phyloP scores from a whole-genome alignment of 2,329 filamentous ascomycete species.

The Monilinia aucupariae region DNA sequence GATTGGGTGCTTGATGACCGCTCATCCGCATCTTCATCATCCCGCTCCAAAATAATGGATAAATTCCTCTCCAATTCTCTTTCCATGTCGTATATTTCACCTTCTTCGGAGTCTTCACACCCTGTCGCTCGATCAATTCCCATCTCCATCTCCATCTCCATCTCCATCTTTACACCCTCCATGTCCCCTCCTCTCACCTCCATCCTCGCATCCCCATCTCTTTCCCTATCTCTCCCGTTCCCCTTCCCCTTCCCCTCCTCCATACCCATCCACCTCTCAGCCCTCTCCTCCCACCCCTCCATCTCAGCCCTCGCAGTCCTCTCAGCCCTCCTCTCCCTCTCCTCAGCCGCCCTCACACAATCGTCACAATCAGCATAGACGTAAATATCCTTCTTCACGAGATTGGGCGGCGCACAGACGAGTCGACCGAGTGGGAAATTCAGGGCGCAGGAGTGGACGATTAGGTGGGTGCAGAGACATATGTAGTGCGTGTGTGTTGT shows the following conservation, averaged over 20 bases:
- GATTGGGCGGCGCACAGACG: not conserved
- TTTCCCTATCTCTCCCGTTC: too few species aligned
- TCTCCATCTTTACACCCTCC: too few species aligned
- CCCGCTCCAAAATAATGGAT: too few species aligned
- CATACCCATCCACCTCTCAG: too few species aligned
- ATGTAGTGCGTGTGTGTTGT: not conserved
- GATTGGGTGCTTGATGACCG: not conserved
- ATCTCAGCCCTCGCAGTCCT: not conserved
- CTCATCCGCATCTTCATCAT: not conserved
- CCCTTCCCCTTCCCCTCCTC: too few species aligned
- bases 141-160: too few species aligned
- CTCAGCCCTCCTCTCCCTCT: not conserved
- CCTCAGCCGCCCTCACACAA: not conserved
- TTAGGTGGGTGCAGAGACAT: not conserved
- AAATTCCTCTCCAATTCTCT: not conserved
- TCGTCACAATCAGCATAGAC: not conserved
- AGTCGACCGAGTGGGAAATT: not conserved
- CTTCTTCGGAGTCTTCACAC: not conserved
- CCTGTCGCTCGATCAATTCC: not conserved
- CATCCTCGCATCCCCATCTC: too few species aligned
- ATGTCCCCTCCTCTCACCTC: too few species aligned
- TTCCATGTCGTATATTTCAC: not conserved
- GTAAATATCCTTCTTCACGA: not conserved
- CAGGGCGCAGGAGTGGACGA: not conserved
- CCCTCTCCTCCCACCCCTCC: not conserved